Evolutionary conservation across 2,329 filamentous ascomycete species (phyloP).

Genomic region (Beauveria rudraprayagi): DNA sequence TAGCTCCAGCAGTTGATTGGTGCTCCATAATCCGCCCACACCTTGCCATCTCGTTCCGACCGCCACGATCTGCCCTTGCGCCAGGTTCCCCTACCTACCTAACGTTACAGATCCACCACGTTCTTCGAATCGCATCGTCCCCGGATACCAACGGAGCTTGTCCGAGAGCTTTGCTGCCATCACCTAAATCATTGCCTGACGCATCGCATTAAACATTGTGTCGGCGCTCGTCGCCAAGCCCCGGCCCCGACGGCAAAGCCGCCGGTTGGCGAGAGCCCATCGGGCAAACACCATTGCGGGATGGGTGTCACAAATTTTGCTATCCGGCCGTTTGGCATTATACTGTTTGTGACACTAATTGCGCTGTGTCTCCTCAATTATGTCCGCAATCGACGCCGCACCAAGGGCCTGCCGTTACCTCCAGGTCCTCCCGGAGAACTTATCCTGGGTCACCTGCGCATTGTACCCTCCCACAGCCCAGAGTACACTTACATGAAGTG

Average conservation of each 20-base stretch:
- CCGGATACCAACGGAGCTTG: not conserved
- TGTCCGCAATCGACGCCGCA: not conserved
- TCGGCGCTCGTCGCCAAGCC: not conserved
- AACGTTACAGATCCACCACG: not conserved
- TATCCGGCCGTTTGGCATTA: not conserved
- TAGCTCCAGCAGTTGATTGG: not conserved
- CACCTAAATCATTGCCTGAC: not conserved
- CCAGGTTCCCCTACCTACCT: not conserved
- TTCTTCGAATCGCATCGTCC: not conserved
- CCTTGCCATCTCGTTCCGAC: not conserved
- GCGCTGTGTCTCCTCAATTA: constrained; percentile 11
- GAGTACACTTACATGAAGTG: constrained; percentile 24
- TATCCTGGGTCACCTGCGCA: constrained; percentile 35
- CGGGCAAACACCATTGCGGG: not conserved
- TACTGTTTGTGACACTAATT: not conserved
- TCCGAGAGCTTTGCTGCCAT: not conserved
- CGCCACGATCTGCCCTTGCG: not conserved
- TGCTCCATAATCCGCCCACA: not conserved
- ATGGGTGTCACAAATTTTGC: not conserved
- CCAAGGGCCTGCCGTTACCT: constrained; percentile 18
- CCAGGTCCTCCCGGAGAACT: constrained; percentile 28
- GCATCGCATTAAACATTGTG: not conserved
- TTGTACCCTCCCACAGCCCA: constrained; percentile 30
- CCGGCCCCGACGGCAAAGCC: not conserved
- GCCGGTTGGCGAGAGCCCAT: not conserved